Conservation (phyloP, 2,329 filamentous ascomycete genomes). For the Onygenales sp. region DNA sequence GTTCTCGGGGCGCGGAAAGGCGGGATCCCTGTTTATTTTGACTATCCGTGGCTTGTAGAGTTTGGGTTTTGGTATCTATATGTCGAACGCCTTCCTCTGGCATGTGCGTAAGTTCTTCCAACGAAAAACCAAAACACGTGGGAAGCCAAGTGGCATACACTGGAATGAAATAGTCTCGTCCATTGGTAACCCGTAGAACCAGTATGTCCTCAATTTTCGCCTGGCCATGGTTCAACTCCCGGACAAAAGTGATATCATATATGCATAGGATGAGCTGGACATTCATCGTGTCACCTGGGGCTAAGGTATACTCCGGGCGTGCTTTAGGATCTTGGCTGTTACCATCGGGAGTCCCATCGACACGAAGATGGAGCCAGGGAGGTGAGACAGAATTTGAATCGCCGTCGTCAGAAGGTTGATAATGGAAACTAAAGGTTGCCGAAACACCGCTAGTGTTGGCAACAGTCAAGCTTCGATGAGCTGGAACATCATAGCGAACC, state of each 20-base stretch:
- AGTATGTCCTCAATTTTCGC: slow-evolving; percentile 71
- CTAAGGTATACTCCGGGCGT: slow-evolving; percentile 52
- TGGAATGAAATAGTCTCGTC: slow-evolving; percentile 85
- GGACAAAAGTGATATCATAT: slow-evolving; percentile 53
- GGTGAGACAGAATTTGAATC: slow-evolving; percentile 37
- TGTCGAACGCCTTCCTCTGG: slow-evolving; percentile 71
- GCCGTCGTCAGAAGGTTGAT: slow-evolving; percentile 50
- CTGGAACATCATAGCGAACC: slow-evolving; percentile 58
- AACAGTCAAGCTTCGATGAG: slow-evolving; percentile 63
- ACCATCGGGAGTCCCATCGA: slow-evolving; percentile 45
- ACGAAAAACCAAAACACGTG: slow-evolving; percentile 70
- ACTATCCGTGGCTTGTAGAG: slow-evolving; percentile 17
- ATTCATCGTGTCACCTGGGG: slow-evolving; percentile 74
- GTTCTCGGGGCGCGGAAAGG: slow-evolving; percentile 76
- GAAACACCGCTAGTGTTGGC: slow-evolving; percentile 83
- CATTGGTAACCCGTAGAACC: slow-evolving; percentile 71
- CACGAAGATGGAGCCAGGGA: slow-evolving; percentile 62
- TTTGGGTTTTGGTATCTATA: slow-evolving; percentile 37
- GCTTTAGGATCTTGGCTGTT: slow-evolving; percentile 10
- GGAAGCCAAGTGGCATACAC: slow-evolving; percentile 69
- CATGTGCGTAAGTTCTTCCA: slow-evolving; percentile 80
- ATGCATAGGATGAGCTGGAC: slow-evolving; percentile 61
- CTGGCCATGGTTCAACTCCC: slow-evolving; percentile 60
- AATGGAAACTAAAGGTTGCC: slow-evolving; percentile 71
- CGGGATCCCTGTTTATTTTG: slow-evolving; percentile 35